Evolutionary conservation across 371 early-diverging fungal species (phyloP).

Genomic region (Mortierella sp.): DNA sequence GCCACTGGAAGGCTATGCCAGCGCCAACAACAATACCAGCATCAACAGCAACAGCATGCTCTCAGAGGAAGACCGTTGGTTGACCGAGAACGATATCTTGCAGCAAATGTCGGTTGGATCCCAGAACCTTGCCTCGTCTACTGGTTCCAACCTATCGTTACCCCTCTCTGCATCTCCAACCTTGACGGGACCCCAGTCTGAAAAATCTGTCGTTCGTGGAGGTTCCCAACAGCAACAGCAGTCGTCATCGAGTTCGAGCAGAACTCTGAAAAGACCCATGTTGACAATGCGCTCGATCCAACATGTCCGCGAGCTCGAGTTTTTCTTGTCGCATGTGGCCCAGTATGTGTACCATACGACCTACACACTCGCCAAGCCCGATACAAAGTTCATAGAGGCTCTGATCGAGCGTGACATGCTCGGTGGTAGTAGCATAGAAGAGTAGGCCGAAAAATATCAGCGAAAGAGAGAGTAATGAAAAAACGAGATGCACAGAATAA

Average conservation of each 20-base stretch:
- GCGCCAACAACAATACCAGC: constrained; percentile 15
- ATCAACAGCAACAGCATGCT: constrained; percentile 20
- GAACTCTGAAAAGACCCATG: constrained; percentile 77
- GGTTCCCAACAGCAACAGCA: constrained; percentile 14
- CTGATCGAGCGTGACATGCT: constrained; percentile 81
- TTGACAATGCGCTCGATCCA: constrained; percentile 77
- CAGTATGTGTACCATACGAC: constrained; percentile 82
- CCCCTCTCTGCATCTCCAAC: constrained; percentile 21
- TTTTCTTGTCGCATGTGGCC: constrained; percentile 82
- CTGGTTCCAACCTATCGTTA: constrained; percentile 20
- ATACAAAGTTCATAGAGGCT: constrained; percentile 81
- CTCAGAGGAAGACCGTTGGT: constrained; percentile 38
- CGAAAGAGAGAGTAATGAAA: background rate
- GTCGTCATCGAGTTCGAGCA: constrained; percentile 16
- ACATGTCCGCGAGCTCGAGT: constrained; percentile 78
- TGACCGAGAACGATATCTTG: constrained; percentile 46
- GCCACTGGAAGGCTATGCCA: constrained; percentile 47
- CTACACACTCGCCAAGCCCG: constrained; percentile 78
- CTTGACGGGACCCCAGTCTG: background rate
- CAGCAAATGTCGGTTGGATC: constrained; percentile 45
- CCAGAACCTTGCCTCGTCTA: constrained; percentile 6
- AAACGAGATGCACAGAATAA: background rate
- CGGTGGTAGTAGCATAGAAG: constrained; percentile 61
- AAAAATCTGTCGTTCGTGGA: background rate
- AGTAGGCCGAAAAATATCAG: constrained; percentile 6